Evolutionary conservation across 2,329 filamentous ascomycete genomes (phyloP), one percentile per base, ranked within the genome.

Genomic region (Biscogniauxia mediterranea): DNA sequence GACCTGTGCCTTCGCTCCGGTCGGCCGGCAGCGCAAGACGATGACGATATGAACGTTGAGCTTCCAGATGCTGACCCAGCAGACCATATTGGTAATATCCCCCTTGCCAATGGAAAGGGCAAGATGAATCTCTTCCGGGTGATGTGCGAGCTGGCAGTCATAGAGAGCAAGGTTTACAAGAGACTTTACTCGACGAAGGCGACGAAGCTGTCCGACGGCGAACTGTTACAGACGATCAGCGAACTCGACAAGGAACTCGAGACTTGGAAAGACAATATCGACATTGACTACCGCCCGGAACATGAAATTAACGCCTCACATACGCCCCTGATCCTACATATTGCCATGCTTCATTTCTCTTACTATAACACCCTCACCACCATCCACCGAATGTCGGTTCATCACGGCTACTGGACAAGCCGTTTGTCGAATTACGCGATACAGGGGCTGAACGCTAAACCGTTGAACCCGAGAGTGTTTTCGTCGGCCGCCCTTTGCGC

Each of bases 281-380:
- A 95, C 1, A 84, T 97, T 60, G 95, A 98, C 71, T 98, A 97
- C 78, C 87, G 95, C n/a, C 95, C 95, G 0, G 95, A 98, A 75
- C 89, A 97, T 73, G 93, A 97, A 76, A 98, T 99, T 76, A 93
- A 93, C 75, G 92, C 92, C 0, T 90, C 90, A 0, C 92, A 97
- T 74, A 96, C 93, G 0, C 93, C 94, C 0, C 82, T 98, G n/a
- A 93, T 98, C 20, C 81, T 99, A 20, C 94, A 98, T 67, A 87
- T 99, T 57, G 93, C 97, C 63, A 92, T 97, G 74, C 80, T 99
- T 61, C 95, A 99, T 75, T 96, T 99, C 71, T 89, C 92, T 1
- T 99, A 99, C 77, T 98, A 98, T 80, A 99, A 99, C 75, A 97
- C 93, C 70, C 79, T 99, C 56, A 97, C 94, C 0, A 99, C 95